Evolutionary conservation across 306 rosid species (phyloP).

Genomic region (Lagenaria siceraria): DNA sequence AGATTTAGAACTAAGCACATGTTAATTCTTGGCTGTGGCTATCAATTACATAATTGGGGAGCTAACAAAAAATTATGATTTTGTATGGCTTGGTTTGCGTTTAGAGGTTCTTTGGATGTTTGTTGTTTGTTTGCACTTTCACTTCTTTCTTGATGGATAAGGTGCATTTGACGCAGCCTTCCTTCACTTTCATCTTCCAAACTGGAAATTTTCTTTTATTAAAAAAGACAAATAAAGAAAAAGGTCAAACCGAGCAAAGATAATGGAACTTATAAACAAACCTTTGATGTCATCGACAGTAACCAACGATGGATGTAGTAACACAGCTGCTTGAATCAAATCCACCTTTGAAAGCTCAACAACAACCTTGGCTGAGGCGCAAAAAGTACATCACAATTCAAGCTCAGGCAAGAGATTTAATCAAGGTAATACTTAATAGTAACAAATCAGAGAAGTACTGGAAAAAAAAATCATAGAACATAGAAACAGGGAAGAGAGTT

Average conservation of each 20-base stretch:
- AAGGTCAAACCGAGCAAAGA: neutral
- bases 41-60: neutral
- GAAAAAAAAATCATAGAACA: too few species aligned
- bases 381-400: neutral
- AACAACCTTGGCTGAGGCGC: constrained; percentile 53
- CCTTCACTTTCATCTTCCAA: neutral
- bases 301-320: constrained; percentile 54
- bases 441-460: neutral
- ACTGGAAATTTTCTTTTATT: neutral
- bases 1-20: neutral
- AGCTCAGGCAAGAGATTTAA: neutral
- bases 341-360: constrained; percentile 37
- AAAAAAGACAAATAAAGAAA: neutral
- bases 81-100: neutral
- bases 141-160: neutral
- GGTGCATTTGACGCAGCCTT: neutral
- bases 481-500: too few species aligned
- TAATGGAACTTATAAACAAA: constrained; percentile 15
- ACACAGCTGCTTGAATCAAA: constrained; percentile 41
- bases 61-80: neutral
- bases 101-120: neutral
- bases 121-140: neutral
- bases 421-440: too few species aligned
- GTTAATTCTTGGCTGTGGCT: neutral
- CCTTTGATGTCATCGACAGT: constrained; percentile 49